Conservation (phyloP, 1,284 basidiomycete species). For the Lignosus rhinocerotis region DNA sequence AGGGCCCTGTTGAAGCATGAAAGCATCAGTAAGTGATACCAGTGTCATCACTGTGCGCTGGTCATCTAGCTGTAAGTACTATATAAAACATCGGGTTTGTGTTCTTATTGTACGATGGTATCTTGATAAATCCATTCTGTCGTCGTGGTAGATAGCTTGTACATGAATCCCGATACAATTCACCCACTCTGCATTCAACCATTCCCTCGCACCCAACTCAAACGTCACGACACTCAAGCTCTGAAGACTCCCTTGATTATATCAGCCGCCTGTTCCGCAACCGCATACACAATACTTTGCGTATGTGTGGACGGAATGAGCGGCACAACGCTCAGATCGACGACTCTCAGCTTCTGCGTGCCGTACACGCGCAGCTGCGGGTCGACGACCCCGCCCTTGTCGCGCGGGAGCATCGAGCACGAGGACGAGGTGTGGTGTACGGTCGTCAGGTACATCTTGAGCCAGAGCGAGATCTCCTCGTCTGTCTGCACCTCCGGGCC, state of each 20-base stretch:
- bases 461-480: constrained; percentile 13
- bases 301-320: constrained; percentile 45
- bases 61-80: no score
- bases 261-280: constrained; percentile 14
- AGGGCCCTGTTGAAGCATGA: no score
- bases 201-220: no score
- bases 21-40: no score
- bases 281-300: constrained; percentile 10
- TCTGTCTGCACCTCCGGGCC: constrained; percentile 30
- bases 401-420: constrained; percentile 24
- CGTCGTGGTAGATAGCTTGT: no score
- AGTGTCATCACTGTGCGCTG: no score
- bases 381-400: constrained; percentile 53
- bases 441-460: constrained; percentile 8
- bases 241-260: constrained; percentile 7
- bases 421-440: constrained; percentile 27
- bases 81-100: no score
- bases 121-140: no score
- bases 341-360: constrained; percentile 50
- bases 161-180: no score
- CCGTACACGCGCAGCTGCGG: constrained; percentile 60
- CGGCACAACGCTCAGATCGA: constrained; percentile 51
- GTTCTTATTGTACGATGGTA: no score
- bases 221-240: neutral
- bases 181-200: no score